A percentile compares a stretch with the other conserved stretches of the same genome.
Evolutionary conservation across 768 basidiomycete genomes (phyloP).

Genomic region (Trametes coccinea): DNA sequence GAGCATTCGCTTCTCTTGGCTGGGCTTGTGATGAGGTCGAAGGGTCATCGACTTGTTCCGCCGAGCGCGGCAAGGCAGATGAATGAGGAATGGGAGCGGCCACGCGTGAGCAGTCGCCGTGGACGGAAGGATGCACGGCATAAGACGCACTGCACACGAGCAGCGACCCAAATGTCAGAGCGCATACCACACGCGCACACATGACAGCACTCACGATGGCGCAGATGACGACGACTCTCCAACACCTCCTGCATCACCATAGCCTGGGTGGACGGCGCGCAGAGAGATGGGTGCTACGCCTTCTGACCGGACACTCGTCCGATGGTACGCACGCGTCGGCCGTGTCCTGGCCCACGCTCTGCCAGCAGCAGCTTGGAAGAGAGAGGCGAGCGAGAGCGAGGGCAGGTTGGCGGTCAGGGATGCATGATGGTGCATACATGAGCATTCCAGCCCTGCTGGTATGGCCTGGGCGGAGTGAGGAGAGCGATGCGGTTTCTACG

Average conservation of each 20-base stretch:
- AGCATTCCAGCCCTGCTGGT: slow-evolving; percentile 26
- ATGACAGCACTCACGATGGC: slow-evolving; percentile 8
- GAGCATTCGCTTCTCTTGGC: background rate
- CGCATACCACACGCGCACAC: background rate
- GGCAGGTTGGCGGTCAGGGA: slow-evolving; percentile 27
- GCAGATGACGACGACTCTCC: slow-evolving; percentile 9
- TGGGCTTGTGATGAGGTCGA: background rate
- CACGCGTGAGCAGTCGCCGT: background rate
- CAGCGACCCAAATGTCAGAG: background rate
- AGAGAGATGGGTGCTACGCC: slow-evolving; percentile 3
- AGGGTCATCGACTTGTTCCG: background rate
- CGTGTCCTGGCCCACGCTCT: slow-evolving; percentile 42
- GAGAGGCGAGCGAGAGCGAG: slow-evolving; percentile 37
- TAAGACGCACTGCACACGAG: slow-evolving; percentile 2
- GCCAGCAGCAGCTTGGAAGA: slow-evolving; percentile 50
- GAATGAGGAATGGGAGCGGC: background rate
- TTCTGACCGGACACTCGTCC: slow-evolving; percentile 15
- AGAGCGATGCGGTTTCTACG: background rate
- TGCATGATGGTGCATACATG: slow-evolving; percentile 47
- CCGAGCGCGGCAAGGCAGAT: background rate
- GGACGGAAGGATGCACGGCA: background rate
- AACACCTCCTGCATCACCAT: background rate
- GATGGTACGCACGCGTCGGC: slow-evolving; percentile 26
- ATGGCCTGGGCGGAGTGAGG: slow-evolving; percentile 12
- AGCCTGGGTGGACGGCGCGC: background rate